Base-by-base conservation (phyloP, 139 green algal species). In the Spirogloea muscicola region DNA sequence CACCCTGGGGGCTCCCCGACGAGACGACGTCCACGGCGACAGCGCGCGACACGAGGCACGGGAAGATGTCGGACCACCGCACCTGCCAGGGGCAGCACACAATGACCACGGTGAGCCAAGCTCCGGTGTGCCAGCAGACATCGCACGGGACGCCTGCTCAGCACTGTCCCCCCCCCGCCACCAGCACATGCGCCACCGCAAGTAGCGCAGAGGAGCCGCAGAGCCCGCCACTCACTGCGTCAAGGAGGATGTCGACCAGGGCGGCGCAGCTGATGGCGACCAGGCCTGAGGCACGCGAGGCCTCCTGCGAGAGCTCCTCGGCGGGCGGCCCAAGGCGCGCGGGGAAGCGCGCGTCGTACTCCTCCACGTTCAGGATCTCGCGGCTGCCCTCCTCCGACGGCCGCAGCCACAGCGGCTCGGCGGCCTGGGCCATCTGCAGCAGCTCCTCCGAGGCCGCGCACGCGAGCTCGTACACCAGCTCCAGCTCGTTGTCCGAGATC, bases 1-100 rank as follows among this genome's bases (percentile, higher is more conserved):
- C 62, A 2, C 3, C 13, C 21, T 33, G 16, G 1, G n/a, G n/a
- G 43, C 21, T 44, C 33, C 68, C 68, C 3, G 48, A 25, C 18
- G 62, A 77, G 1, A 77, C 36, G 1, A 64, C 18, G 18, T 77
- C 68, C 33, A 77, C 58, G 9, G 38, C 31, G 6, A 77, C 68
- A 16, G 68, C 55, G 2, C 57, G 34, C 4, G 55, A 42, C 7
- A 77, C 2, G n/a, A 77, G 2, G 16, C 13, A 77, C 2, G 58
- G 58, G 0, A 77, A 64, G 58, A 77, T 77, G 21, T 77, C 68
- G 2, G 58, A 37, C 68, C 68, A 77, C 57, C 33, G 34, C 31
- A 62, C 36, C 68, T 77, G 68, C 3, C 9, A 43, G 6, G n/a
- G n/a, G 18, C 16, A 18, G 21, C 46, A 55, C 46, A 55, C n/a